Evolutionary conservation across 768 basidiomycete genomes (phyloP).

Genomic region (Calocybe cyanea): DNA sequence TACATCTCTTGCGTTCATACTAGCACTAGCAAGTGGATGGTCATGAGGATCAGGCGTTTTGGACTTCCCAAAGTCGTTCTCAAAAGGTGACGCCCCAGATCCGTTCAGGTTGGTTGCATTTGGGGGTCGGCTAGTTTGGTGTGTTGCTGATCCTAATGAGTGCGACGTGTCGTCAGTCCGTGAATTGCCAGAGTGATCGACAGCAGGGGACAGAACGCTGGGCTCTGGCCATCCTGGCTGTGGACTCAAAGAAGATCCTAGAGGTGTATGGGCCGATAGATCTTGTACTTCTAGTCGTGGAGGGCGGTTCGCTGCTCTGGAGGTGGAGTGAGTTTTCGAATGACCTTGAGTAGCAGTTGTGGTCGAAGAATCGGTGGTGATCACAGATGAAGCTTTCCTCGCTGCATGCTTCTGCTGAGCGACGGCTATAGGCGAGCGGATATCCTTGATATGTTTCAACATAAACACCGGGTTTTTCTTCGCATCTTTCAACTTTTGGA

Average conservation of each 20-base stretch:
- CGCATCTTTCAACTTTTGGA: slow-evolving; percentile 95
- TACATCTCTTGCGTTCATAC: slow-evolving; percentile 34
- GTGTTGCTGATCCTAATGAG: slow-evolving; percentile 29
- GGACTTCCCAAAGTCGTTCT: slow-evolving; percentile 23
- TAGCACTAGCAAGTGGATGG: slow-evolving; percentile 17
- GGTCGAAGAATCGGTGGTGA: slow-evolving; percentile 36
- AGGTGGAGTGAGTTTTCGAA: slow-evolving; percentile 34
- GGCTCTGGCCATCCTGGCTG: slow-evolving; percentile 78
- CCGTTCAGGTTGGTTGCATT: slow-evolving; percentile 24
- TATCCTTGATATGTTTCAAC: slow-evolving; percentile 95
- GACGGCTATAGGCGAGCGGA: slow-evolving; percentile 94
- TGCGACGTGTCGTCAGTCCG: slow-evolving; percentile 37
- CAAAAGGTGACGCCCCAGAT: slow-evolving; percentile 24
- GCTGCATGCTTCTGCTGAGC: slow-evolving; percentile 95
- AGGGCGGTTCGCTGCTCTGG: slow-evolving; percentile 50
- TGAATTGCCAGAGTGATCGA: slow-evolving; percentile 23
- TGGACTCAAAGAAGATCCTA: slow-evolving; percentile 56
- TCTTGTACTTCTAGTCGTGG: slow-evolving; percentile 71
- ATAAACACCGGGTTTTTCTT: slow-evolving; percentile 99
- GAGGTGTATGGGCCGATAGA: slow-evolving; percentile 38
- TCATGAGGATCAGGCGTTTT: slow-evolving; percentile 14
- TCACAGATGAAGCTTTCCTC: slow-evolving; percentile 68
- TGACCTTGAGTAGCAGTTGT: slow-evolving; percentile 44
- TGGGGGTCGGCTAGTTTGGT: slow-evolving; percentile 22
- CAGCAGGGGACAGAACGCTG: slow-evolving; percentile 54